Evolutionary conservation across 805 yeast species (phyloP), one percentile per base, ranked within the genome.

Genomic region (Starmerella ratchasimensis): DNA sequence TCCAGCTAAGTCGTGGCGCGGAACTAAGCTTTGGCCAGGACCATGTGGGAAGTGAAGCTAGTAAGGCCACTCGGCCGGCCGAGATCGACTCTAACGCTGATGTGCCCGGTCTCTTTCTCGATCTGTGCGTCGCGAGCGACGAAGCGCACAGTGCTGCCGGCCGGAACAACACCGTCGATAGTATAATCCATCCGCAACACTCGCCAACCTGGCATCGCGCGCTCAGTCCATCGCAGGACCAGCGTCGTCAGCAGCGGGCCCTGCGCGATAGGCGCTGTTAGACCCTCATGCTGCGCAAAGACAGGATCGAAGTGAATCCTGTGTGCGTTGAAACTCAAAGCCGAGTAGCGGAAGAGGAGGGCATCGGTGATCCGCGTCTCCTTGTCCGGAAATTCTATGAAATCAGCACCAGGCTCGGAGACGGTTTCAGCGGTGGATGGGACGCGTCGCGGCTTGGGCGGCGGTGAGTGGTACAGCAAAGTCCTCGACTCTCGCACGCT

Each of bases 261-360:
- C 31, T 81, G 94, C 0, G 78, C 75, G 1, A 88, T 59, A 0
- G 76, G 55, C 25, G 64, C 62, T 0, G 76, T 74, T 34, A 82
- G 70, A 1, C 69, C 64, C 51, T 88, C 97, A 0, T 52, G 39
- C 3, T 37, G 47, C 6, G 82, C 67, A 53, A 80, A 81, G 1
- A 46, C 45, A 5, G 56, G 54, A 51, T 81, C 80, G 55, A 74
- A 76, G 58, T 88, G 98, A 28, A 88, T 81, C 41, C 69, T 67
- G 57, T 88, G 98, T 3, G 93, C 66, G 54, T 88, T 88, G 59
- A 75, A 76, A 1, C 90, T 76, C 37, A 90, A 55, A 10, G 81
- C 77, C 31, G 88, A 75, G 58, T 74, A 80, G 44, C 82, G 61
- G 46, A 74, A 66, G 25, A 74, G 62, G 28, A 71, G 63, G 6